A percentile compares a stretch with the other conserved stretches of the same genome.
phyloP scores from a whole-genome alignment of 345 rosid genomes.

The Corchorus capsularis region DNA sequence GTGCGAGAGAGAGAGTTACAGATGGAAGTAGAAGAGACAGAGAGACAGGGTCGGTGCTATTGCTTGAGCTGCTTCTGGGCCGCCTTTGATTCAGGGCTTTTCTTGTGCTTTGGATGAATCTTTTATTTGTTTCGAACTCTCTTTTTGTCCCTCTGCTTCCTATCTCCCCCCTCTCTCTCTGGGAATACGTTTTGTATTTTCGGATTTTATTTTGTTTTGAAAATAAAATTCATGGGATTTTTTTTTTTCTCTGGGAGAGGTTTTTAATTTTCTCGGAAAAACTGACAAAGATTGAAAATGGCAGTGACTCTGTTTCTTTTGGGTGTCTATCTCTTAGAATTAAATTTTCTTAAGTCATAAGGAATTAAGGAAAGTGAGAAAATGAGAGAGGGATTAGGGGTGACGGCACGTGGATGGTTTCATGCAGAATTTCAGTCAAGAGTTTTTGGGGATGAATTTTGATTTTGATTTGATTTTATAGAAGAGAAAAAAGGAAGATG shows the following conservation, averaged over 20 bases:
- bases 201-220: not conserved
- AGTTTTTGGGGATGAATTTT: not conserved
- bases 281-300: not conserved
- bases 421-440: constrained; percentile 28
- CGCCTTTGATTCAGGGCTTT: constrained; percentile 26
- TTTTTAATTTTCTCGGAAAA: constrained; percentile 20
- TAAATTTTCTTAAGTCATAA: constrained; percentile 18
- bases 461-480: not conserved
- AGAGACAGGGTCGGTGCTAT: constrained; percentile 28
- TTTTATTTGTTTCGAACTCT: not conserved
- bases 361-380: not conserved
- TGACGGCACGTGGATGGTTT: constrained; percentile 38
- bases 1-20: constrained; percentile 8
- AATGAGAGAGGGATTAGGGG: constrained; percentile 7
- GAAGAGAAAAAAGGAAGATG: not conserved
- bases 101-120: constrained; percentile 25
- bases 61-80: not conserved
- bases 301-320: not conserved
- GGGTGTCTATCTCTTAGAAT: not conserved
- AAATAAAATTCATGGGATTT: not conserved
- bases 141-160: not conserved
- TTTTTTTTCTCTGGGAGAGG: not conserved
- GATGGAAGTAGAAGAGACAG: not conserved
- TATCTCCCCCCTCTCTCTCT: not conserved
- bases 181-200: not conserved